Percentiles rank a stretch among this genome's conserved stretches.
phyloP scores from a whole-genome alignment of 2,329 filamentous ascomycete species.

The Sclerotinia borealis region DNA sequence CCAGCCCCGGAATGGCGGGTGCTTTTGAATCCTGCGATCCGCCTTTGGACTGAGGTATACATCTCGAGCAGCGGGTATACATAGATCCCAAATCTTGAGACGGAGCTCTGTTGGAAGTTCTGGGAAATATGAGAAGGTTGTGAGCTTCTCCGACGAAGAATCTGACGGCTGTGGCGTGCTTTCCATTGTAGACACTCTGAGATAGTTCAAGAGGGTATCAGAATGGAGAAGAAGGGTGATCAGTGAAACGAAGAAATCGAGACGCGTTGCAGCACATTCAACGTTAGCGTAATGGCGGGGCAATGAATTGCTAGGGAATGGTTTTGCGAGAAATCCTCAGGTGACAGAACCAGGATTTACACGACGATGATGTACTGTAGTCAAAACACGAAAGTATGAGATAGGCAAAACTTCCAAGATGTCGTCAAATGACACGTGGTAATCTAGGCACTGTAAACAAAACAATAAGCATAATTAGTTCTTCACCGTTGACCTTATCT shows the following conservation, averaged over 20 bases:
- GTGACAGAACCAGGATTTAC: neutral
- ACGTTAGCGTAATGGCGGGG: neutral
- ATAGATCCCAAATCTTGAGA: constrained; percentile 22
- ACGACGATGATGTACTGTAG: too few relatives aligned
- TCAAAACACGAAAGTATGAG: too few relatives aligned
- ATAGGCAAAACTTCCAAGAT: too few relatives aligned
- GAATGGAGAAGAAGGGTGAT: neutral
- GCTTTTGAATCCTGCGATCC: neutral
- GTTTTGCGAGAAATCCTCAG: too few relatives aligned
- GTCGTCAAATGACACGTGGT: too few relatives aligned
- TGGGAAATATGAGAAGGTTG: constrained; percentile 20
- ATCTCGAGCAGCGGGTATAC: neutral
- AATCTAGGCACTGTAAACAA: too few relatives aligned
- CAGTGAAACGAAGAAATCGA: neutral
- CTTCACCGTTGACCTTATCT: too few relatives aligned
- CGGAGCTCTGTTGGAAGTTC: constrained; percentile 23
- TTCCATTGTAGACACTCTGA: neutral
- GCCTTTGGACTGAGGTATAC: neutral
- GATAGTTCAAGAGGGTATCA: neutral
- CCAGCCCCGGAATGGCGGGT: neutral
- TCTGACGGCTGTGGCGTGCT: neutral
- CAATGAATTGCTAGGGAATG: too few relatives aligned
- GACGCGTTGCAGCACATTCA: neutral
- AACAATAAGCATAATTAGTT: too few relatives aligned
- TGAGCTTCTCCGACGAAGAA: neutral